Evolutionary conservation across 768 basidiomycete genomes (phyloP).

Genomic region (Lentinula boryana): DNA sequence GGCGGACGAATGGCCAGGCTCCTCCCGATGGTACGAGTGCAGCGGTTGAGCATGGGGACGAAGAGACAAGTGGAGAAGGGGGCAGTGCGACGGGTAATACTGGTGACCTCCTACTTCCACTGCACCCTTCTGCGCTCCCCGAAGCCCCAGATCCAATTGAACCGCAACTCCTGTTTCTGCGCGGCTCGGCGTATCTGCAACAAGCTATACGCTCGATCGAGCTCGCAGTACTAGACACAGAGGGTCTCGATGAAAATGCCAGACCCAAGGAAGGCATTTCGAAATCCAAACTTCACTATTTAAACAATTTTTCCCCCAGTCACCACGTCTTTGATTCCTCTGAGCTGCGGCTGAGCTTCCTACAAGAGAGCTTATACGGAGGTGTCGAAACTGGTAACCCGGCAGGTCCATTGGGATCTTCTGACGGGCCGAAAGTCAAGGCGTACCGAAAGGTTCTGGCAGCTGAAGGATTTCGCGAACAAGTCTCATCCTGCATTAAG

Average conservation of each 20-base stretch:
- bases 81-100: slow-evolving; percentile 10
- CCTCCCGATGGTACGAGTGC: slow-evolving; percentile 62
- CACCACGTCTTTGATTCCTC: slow-evolving; percentile 26
- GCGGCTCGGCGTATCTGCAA: slow-evolving; percentile 79
- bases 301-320: neutral
- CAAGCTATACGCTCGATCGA: slow-evolving; percentile 76
- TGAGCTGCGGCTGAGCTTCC: slow-evolving; percentile 71
- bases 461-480: slow-evolving; percentile 51
- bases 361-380: slow-evolving; percentile 74
- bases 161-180: slow-evolving; percentile 75
- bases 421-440: slow-evolving; percentile 48
- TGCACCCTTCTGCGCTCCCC: slow-evolving; percentile 71
- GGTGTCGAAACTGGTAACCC: slow-evolving; percentile 81
- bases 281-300: neutral
- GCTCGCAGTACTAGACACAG: slow-evolving; percentile 60
- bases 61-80: slow-evolving; percentile 13
- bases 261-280: slow-evolving; percentile 30
- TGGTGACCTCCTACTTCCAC: slow-evolving; percentile 43
- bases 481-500: slow-evolving; percentile 52
- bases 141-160: slow-evolving; percentile 86
- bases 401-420: slow-evolving; percentile 66
- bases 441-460: slow-evolving; percentile 62
- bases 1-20: slow-evolving; percentile 55
- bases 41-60: slow-evolving; percentile 37
- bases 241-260: slow-evolving; percentile 51